Conservation (phyloP, 805 yeast genomes). For the Candida chilensis region DNA sequence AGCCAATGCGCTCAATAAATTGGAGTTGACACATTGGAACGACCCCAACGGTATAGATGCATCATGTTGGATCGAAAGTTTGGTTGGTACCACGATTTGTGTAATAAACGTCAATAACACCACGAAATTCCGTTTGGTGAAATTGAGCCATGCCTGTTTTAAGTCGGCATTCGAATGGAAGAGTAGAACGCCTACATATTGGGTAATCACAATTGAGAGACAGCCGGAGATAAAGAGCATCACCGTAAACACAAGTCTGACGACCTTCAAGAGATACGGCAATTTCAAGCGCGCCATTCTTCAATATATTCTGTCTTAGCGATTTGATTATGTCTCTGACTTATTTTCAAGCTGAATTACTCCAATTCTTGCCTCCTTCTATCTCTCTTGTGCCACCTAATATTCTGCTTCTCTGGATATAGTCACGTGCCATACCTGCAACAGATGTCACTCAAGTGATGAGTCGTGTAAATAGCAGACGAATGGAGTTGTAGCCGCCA, state of each 20-base stretch:
- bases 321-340: no score
- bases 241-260: conserved; percentile 12
- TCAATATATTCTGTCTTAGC: no score
- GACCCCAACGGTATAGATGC: conserved; percentile 21
- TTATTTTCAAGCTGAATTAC: no score
- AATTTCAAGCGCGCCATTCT: no score
- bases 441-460: no score
- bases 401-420: no score
- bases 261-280: conserved; percentile 10
- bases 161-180: conserved; percentile 18
- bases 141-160: conserved; percentile 32
- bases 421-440: no score
- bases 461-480: no score
- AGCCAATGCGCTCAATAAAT: conserved; percentile 17
- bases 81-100: conserved; percentile 41
- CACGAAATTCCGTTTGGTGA: conserved; percentile 53
- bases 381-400: no score
- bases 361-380: no score
- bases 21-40: conserved; percentile 13
- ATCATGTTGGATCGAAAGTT: conserved; percentile 42
- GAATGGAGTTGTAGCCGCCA: no score
- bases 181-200: conserved; percentile 23
- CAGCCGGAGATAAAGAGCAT: conserved; percentile 22
- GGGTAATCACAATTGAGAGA: conserved; percentile 36
- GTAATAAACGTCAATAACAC: conserved; percentile 42